Evolutionary conservation across 2,329 filamentous ascomycete species (phyloP), one percentile per base, ranked within the genome.

Genomic region (Xylariaceae sp.): DNA sequence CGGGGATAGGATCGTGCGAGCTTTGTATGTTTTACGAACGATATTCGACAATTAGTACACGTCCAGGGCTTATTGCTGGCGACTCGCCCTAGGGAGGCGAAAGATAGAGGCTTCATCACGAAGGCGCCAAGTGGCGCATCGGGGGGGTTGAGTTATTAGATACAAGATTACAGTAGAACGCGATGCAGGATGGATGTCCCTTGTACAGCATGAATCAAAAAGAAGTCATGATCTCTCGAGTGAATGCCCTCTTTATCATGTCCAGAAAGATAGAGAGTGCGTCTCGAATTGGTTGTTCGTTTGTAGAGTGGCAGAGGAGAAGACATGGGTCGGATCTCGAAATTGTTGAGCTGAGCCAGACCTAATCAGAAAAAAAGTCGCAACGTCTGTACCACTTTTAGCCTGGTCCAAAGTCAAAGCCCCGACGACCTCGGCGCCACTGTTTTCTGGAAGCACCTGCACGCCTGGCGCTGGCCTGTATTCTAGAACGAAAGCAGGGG

Each of bases 1-100:
- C 59, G 60, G 6, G 60, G 40, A 34, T 58, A 44, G 0, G 57
- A 53, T 42, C 48, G 63, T 14, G 65, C 55, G 17, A 66, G 61
- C 40, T 63, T 73, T 51, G 61, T 52, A 19, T 59, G 68, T 34
- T 66, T 60, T 51, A 71, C 45, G 34, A 66, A 65, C 63, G 75
- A 74, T 48, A 65, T 69, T 51, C 70, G 73, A 60, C 76, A 79
- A 54, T 65, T 70, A 55, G 70, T 72, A 62, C 76, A 79, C 12
- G 75, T 77, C 76, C 75, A 76, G 59, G 70, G 62, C 57, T 51
- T 69, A 66, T 65, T 71, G 58, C 63, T 67, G 68, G 64, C 65
- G 66, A 73, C 61, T 66, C 66, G 69, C 65, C 63, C 56, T 34
- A 68, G 59, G 57, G 61, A 69, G 67, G 56, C 69, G 59, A 67